Evolutionary conservation across 352 stramenopile genomes (phyloP), one percentile per base, ranked within the genome.

Genomic region (Phytophthora sp.): DNA sequence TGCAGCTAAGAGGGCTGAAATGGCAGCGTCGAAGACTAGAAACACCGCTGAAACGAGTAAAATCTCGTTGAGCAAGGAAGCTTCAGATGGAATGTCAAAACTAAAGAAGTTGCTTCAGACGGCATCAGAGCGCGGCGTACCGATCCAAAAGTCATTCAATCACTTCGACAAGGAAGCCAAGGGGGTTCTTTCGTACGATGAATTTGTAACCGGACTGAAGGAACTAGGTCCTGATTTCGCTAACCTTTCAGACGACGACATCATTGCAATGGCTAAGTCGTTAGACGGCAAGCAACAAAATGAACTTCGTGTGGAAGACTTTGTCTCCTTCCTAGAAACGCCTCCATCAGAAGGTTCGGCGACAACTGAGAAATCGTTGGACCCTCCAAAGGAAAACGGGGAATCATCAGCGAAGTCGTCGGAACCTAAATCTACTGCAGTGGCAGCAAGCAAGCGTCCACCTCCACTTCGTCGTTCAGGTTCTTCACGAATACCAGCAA

Each of bases 91-190:
- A 6, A 44, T 92, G 12, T 41, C 52, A 7, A 77, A 81, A 20
- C 61, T 95, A 1, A 82, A 79, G 3, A 64, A 61, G 1, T 32
- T 94, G 11, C 52, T 95, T 2, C 23, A 62, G n/a, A 70, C 51
- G 15, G 82, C 83, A 7, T 60, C 79, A 41, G 60, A 66, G 12
- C 68, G 70, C n/a, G 82, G 72, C 1, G 78, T 92, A 26, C 54
- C 77, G 26, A 52, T 92, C 1, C 57, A 77, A 9, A 54, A 72
- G 6, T 78, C 80, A 4, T 92, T 96, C 42, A 61, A 68, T n/a
- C 84, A 93, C 58, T 94, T 96, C 46, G 88, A 96, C 65, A 87
- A 81, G 50, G 74, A 90, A 42, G 65, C 71, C 9, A 87, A 80
- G 12, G 82, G 81, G 3, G 42, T 69, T 8, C 51, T 97, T 8